Conservation (phyloP, 306 rosid species). For the Fagus sylvatica region DNA sequence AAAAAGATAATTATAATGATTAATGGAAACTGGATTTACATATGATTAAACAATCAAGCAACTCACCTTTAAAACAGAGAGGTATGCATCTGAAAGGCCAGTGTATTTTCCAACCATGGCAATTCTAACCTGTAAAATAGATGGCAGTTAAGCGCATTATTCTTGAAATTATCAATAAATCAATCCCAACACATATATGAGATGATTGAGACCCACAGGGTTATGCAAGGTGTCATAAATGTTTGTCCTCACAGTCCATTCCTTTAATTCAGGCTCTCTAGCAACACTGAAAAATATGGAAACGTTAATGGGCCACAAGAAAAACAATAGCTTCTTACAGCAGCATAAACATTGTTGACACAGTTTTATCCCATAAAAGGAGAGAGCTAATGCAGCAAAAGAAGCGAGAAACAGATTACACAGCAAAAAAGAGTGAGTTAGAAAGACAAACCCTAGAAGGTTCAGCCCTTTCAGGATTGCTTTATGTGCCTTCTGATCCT, state of each 20-base stretch:
- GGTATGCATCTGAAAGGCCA: slow-evolving; percentile 87
- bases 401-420: slow-evolving; percentile 5
- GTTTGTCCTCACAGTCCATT: slow-evolving; percentile 72
- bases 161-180: background rate
- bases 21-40: background rate
- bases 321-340: background rate
- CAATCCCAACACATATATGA: background rate
- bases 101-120: slow-evolving; percentile 98
- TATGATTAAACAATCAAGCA: background rate
- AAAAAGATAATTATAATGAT: background rate
- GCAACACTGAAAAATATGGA: slow-evolving; percentile 48
- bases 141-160: slow-evolving; percentile 1
- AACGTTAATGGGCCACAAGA: slow-evolving; percentile 13
- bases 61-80: slow-evolving; percentile 81
- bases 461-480: slow-evolving; percentile 81
- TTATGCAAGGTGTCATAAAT: slow-evolving; percentile 48
- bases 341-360: slow-evolving; percentile 9
- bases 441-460: slow-evolving; percentile 61
- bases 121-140: slow-evolving; percentile 67
- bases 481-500: slow-evolving; percentile 88
- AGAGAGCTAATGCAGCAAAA: slow-evolving; percentile 12
- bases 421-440: slow-evolving; percentile 26
- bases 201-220: slow-evolving; percentile 48
- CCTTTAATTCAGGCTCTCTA: slow-evolving; percentile 58
- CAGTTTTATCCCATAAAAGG: background rate